A percentile compares a stretch with the other conserved stretches of the same genome.
Conservation (phyloP, 495 filamentous ascomycete genomes). For the Penicillium ucsense region DNA sequence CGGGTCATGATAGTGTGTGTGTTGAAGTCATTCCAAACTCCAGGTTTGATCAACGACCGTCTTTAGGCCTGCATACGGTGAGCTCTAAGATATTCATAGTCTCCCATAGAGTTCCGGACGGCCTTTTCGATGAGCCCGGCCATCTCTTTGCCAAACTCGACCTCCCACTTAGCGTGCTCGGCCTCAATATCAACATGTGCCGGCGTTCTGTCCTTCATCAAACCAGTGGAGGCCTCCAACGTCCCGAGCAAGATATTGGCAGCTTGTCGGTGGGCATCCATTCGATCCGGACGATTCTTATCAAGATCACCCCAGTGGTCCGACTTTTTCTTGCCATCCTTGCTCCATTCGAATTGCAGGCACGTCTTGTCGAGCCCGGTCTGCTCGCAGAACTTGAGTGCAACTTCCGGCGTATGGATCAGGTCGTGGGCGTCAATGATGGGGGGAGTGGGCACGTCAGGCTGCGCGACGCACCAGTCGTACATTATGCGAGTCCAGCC, state of each 20-base stretch:
- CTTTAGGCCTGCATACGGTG: slow-evolving; percentile 10
- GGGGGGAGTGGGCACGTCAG: slow-evolving; percentile 10
- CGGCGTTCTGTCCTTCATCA: slow-evolving; percentile 28
- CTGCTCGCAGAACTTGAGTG: slow-evolving; percentile 21
- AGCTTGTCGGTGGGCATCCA: neutral
- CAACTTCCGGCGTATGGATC: slow-evolving; percentile 23
- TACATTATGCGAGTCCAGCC: slow-evolving; percentile 26
- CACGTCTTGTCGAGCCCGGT: slow-evolving; percentile 24
- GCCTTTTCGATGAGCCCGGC: slow-evolving; percentile 23
- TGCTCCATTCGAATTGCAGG: slow-evolving; percentile 31
- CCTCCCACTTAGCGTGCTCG: slow-evolving; percentile 36
- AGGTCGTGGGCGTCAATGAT: slow-evolving; percentile 39
- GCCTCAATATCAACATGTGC: slow-evolving; percentile 22
- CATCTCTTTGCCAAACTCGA: slow-evolving; percentile 34
- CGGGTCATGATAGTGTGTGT: too few species aligned
- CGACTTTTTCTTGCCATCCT: slow-evolving; percentile 10
- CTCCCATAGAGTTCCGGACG: slow-evolving; percentile 33
- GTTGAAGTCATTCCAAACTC: too few species aligned
- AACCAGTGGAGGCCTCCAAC: slow-evolving; percentile 22
- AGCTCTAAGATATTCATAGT: slow-evolving; percentile 36
- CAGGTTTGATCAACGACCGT: too few species aligned
- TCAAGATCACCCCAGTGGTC: neutral
- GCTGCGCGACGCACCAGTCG: slow-evolving; percentile 23
- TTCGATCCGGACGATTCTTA: neutral
- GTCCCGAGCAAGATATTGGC: slow-evolving; percentile 20